phyloP scores from a whole-genome alignment of 345 rosid genomes.

The Toxicodendron radicans region DNA sequence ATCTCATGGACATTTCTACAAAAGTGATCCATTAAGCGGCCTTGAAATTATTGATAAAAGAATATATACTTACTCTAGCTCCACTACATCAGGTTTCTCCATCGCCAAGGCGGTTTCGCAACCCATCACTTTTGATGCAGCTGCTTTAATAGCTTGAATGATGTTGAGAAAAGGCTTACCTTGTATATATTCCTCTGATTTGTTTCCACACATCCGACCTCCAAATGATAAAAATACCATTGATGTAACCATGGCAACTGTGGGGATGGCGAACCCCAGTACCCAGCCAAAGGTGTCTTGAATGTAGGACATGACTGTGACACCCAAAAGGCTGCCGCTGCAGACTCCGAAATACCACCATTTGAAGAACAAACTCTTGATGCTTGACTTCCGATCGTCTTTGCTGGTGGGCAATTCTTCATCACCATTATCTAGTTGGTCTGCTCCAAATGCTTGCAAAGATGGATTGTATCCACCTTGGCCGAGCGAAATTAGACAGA shows the following conservation, averaged over 20 bases:
- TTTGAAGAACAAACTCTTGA: conserved; percentile 69
- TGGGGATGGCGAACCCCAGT: conserved; percentile 81
- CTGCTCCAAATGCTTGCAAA: conserved; percentile 90
- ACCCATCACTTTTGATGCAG: conserved; percentile 25
- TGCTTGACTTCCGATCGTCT: conserved; percentile 40
- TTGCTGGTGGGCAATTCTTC: conserved; percentile 45
- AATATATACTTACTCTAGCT: conserved; percentile 72
- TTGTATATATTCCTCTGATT: conserved; percentile 20
- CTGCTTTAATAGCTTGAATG: conserved; percentile 38
- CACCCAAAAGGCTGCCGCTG: conserved; percentile 84
- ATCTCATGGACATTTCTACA: background rate
- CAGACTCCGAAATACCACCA: conserved; percentile 95
- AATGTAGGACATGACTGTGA: conserved; percentile 76
- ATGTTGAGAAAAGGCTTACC: conserved; percentile 30
- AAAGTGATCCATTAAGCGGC: background rate
- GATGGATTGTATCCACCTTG: conserved; percentile 86
- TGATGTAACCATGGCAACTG: conserved; percentile 64
- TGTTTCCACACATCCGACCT: conserved; percentile 46
- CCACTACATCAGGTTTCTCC: conserved; percentile 42
- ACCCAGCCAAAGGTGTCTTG: conserved; percentile 96
- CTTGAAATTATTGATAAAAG: background rate
- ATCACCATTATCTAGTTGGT: conserved; percentile 58
- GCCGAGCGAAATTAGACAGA: conserved; percentile 74
- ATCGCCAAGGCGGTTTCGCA: conserved; percentile 37
- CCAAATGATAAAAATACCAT: conserved; percentile 57